Evolutionary conservation across 805 yeast species (phyloP), one percentile per base, ranked within the genome.

Genomic region (Candida gorgasii): DNA sequence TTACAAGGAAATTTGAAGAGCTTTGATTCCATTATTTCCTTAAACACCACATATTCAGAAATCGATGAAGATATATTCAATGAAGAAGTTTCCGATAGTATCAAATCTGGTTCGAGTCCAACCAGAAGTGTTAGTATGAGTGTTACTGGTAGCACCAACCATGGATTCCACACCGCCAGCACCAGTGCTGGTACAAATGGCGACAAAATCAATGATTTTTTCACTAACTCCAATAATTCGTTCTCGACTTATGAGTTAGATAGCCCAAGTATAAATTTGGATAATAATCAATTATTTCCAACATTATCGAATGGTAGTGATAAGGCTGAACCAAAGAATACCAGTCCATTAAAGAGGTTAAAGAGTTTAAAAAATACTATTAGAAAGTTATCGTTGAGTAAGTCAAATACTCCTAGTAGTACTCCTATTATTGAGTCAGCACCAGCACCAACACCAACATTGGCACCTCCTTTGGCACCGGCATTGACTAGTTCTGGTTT

Each of bases 351-450:
- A 44, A 61, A 60, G 39, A 55, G 70, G 37, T 54, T 69, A 38
- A 67, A 64, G 42, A 64, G 65, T 47, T 50, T 69, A 30, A 67
- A 66, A 39, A 59, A 62, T 13, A 69, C 72, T 4, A 65, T 70
- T 14, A 54, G 74, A 44, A 66, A 66, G 50, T 54, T 68, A 31
- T 62, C 69, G 13, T 51, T 68, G 17, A 43, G 49, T 9, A 49
- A 51, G 29, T 28, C 43, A 3, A 28, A 19, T 24, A 31, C 41
- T 11, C 35, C 43, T 12, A 12, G 27, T 9, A 16, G 39, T 19
- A 31, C 44, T 2, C 20, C 38, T 9, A 33, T 16, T 12, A 26
- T 38, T 8, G 35, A 30, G 2, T 26, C 46, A n/a, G 19, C 30
- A 11, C 26, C 34, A 8, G 39, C 39, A 13, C 24, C 39, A 15